phyloP scores from a whole-genome alignment of 2,329 filamentous ascomycete species.

The Mycosphaerelloides madeirae region DNA sequence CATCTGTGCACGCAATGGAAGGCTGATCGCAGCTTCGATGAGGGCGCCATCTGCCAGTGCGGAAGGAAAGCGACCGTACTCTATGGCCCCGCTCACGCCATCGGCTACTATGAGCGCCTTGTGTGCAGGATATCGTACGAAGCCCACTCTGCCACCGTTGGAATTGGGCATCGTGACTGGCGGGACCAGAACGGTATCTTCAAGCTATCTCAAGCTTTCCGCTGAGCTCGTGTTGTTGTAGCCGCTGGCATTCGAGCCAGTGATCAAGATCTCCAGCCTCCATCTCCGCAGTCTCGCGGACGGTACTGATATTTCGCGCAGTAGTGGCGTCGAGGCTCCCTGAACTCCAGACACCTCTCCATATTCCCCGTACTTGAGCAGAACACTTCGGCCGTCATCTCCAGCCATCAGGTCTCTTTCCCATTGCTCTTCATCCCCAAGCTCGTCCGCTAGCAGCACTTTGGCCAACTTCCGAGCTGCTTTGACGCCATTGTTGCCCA shows the following conservation, averaged over 20 bases:
- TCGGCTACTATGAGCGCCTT: slow-evolving; percentile 69
- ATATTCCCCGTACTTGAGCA: slow-evolving; percentile 50
- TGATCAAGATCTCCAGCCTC: slow-evolving; percentile 60
- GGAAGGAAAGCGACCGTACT: slow-evolving; percentile 41
- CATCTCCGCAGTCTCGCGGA: slow-evolving; percentile 58
- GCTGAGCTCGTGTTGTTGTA: slow-evolving; percentile 24
- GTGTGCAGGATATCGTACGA: slow-evolving; percentile 77
- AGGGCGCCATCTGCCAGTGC: slow-evolving; percentile 33
- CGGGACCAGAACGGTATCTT: slow-evolving; percentile 70
- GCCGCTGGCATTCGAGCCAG: slow-evolving; percentile 46
- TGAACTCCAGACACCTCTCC: slow-evolving; percentile 45
- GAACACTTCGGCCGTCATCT: slow-evolving; percentile 35
- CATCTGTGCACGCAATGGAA: slow-evolving; percentile 47
- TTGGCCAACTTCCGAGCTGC: slow-evolving; percentile 63
- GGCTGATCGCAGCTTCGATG: slow-evolving; percentile 55
- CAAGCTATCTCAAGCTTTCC: slow-evolving; percentile 37
- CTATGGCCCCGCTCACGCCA: slow-evolving; percentile 64
- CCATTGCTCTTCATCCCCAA: slow-evolving; percentile 40
- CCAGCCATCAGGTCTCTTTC: slow-evolving; percentile 38
- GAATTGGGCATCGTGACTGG: slow-evolving; percentile 63
- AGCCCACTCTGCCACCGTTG: slow-evolving; percentile 58
- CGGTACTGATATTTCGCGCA: slow-evolving; percentile 59
- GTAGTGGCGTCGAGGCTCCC: slow-evolving; percentile 45
- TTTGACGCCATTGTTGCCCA: slow-evolving; percentile 31
- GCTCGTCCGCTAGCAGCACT: slow-evolving; percentile 49